Base-by-base conservation (phyloP, 768 basidiomycete species). In the Pisolithus orientalis region DNA sequence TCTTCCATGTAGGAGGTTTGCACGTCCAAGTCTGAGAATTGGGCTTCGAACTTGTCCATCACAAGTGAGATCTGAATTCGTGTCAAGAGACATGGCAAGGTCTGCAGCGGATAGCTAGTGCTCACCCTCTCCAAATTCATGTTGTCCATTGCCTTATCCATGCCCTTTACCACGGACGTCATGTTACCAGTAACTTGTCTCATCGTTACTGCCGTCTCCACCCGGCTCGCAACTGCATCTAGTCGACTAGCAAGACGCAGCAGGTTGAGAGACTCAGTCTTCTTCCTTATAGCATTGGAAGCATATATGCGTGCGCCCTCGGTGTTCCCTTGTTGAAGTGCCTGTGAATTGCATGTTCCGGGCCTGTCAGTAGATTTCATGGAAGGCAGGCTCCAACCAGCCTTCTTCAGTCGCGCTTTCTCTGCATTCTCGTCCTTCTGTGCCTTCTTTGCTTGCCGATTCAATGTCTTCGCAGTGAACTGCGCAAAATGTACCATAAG, bases 191-290 rank as follows among this genome's bases (percentile, higher is more conserved):
- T 95, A 39, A 99, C 89, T 70, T 91, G 82, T 46, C 91, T 83
- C 92, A 99, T 97, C 51, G 95, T 97, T 40, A 98, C 94, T 0
- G 96, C 96, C 16, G 96, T 98, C 73, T 99, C 96, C 1, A 99
- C 94, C 25, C 95, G 76, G 62, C 91, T 94, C 2, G 95, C 90
- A 8, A 98, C 96, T 10, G 96, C 95, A 65, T 99, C 96, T 69
- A 98, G 90, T 27, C 94, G 80, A 63, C 91, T 94, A 0, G 87
- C 84, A 46, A 99, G 72, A 44, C 95, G 80, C 6, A 99, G 81
- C 6, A 99, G 76, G 70, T 97, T 98, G 61, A 99, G 72, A 0
- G 87, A 74, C 66, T 99, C 96, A 55, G 82, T 89, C 80, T 98
- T 98, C 84, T 99, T 99, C 46, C 96, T 80, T 65, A 99, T 99